phyloP scores from a whole-genome alignment of 2,329 filamentous ascomycete genomes.

The Scedosporium aurantiacum region DNA sequence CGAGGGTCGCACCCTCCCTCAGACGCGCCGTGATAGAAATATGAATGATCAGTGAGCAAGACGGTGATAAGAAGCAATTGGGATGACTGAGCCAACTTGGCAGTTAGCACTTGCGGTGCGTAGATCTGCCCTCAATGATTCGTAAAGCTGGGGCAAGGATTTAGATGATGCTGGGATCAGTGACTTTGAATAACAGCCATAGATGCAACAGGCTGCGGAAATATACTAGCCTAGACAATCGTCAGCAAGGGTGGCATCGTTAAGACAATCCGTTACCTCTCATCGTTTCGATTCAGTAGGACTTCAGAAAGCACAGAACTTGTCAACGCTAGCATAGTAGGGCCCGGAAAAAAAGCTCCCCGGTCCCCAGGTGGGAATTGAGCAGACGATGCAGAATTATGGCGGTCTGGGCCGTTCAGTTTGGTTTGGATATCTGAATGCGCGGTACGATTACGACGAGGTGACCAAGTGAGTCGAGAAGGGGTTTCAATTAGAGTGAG shows the following conservation, averaged over 20 bases:
- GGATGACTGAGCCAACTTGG: too few species aligned
- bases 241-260: not conserved
- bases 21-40: too few species aligned
- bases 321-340: not conserved
- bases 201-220: not conserved
- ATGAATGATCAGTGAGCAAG: too few species aligned
- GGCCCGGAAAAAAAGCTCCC: not conserved
- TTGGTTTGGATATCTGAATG: not conserved
- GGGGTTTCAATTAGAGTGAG: not conserved
- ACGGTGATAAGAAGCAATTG: too few species aligned
- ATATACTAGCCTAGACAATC: not conserved
- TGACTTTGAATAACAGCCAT: too few species aligned
- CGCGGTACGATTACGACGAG: conserved; percentile 5
- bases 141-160: too few species aligned
- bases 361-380: not conserved
- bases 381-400: too few species aligned
- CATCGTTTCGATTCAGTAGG: not conserved
- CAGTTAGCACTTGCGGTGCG: too few species aligned
- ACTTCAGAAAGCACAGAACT: not conserved
- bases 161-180: too few species aligned
- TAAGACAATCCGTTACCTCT: not conserved
- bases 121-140: too few species aligned
- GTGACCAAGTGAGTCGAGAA: not conserved
- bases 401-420: not conserved
- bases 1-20: too few species aligned